A percentile compares a stretch with the other conserved stretches of the same genome.
Evolutionary conservation across 139 green algal genomes (phyloP).

Genomic region (Chlamydomonas urium): DNA sequence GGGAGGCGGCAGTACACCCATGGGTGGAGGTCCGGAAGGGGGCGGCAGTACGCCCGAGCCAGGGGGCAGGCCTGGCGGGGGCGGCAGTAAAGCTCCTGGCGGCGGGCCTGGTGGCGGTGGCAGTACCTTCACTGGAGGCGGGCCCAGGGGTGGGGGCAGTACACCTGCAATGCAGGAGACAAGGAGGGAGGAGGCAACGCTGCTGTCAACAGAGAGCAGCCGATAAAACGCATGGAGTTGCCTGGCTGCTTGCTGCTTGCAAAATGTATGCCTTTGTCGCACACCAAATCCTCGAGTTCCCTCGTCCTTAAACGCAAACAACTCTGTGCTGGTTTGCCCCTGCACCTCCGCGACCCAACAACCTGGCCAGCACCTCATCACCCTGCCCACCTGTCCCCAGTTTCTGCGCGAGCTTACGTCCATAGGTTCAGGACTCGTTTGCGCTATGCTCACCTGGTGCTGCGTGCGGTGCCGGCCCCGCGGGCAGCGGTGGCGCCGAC

Average conservation of each 20-base stretch:
- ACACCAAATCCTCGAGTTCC: too few relatives aligned
- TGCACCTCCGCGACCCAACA: not conserved
- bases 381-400: not conserved
- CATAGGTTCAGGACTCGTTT: too few relatives aligned
- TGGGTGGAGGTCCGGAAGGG: too few relatives aligned
- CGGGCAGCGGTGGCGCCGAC: constrained; percentile 34
- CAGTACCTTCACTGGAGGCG: constrained; percentile 27
- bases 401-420: not conserved
- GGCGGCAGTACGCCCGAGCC: too few relatives aligned
- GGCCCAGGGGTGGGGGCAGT: constrained; percentile 21
- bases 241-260: not conserved
- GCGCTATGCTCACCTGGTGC: too few relatives aligned
- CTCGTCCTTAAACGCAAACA: too few relatives aligned
- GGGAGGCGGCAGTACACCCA: not conserved
- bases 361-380: not conserved
- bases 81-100: constrained; percentile 13
- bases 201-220: not conserved
- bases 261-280: not conserved
- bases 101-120: constrained; percentile 33
- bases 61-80: constrained; percentile 12
- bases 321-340: not conserved
- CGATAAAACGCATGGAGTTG: not conserved
- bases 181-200: constrained; percentile 3
- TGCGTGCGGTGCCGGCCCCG: constrained; percentile 12
- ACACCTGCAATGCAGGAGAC: constrained; percentile 1